phyloP scores from a whole-genome alignment of 2,329 filamentous ascomycete genomes.

The Phaeosphaeriaceae sp. region DNA sequence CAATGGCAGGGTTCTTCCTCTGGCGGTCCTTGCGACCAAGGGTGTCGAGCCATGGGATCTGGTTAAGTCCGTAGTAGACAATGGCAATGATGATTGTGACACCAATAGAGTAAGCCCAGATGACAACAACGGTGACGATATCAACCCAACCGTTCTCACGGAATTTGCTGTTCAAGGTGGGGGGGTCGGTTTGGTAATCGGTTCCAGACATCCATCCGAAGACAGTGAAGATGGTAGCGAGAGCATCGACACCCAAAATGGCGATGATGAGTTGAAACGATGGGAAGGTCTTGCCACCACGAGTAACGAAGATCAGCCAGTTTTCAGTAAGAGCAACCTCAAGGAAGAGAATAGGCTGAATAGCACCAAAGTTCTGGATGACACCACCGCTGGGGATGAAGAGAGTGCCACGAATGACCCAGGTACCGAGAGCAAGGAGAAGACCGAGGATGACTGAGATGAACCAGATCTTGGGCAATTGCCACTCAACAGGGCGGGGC shows the following conservation, averaged over 20 bases:
- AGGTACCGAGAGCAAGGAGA: conserved; percentile 72
- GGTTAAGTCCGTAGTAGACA: conserved; percentile 68
- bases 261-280: conserved; percentile 76
- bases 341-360: conserved; percentile 71
- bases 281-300: conserved; percentile 72
- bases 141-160: conserved; percentile 61
- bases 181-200: conserved; percentile 50
- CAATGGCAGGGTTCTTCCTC: conserved; percentile 67
- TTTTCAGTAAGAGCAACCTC: conserved; percentile 61
- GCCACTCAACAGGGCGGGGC: conserved; percentile 77
- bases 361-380: conserved; percentile 75
- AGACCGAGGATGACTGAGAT: conserved; percentile 73
- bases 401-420: conserved; percentile 74
- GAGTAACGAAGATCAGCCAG: conserved; percentile 62
- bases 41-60: conserved; percentile 64
- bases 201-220: conserved; percentile 75
- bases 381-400: conserved; percentile 74
- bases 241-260: conserved; percentile 73
- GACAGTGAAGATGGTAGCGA: conserved; percentile 75
- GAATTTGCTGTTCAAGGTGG: conserved; percentile 49
- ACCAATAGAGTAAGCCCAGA: conserved; percentile 71
- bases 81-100: conserved; percentile 70
- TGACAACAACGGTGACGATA: conserved; percentile 68
- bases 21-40: conserved; percentile 68
- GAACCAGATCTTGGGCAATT: conserved; percentile 81